Evolutionary conservation across 2,329 filamentous ascomycete genomes (phyloP).

Genomic region (Orbilia quercus): DNA sequence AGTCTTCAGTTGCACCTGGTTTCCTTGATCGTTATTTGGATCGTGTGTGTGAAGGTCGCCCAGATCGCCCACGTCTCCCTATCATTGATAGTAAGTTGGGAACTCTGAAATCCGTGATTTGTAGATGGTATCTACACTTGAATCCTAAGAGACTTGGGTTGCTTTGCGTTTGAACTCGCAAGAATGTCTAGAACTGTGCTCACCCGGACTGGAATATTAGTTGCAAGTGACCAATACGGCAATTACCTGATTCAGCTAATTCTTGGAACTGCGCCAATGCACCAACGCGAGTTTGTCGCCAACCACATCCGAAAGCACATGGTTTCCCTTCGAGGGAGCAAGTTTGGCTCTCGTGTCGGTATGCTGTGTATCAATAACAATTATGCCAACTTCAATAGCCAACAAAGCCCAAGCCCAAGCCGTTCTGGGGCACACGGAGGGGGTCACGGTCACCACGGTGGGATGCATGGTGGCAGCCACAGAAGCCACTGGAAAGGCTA

Average conservation of each 20-base stretch:
- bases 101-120: conserved; percentile 9
- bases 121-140: too few relatives aligned
- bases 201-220: too few relatives aligned
- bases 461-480: conserved; percentile 18
- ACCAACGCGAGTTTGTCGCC: conserved; percentile 92
- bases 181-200: too few relatives aligned
- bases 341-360: conserved; percentile 96
- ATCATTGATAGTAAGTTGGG: conserved; percentile 82
- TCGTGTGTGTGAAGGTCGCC: conserved; percentile 89
- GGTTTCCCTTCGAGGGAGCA: conserved; percentile 97
- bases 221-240: conserved; percentile 97
- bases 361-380: conserved; percentile 91
- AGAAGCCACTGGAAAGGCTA: conserved; percentile 51
- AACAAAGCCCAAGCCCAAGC: conserved; percentile 10
- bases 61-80: conserved; percentile 92
- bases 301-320: conserved; percentile 98
- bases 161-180: too few relatives aligned
- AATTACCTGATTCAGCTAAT: conserved; percentile 99
- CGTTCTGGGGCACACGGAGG: conserved; percentile 25
- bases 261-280: conserved; percentile 83
- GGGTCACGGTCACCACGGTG: conserved; percentile 38
- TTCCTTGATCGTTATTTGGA: conserved; percentile 93
- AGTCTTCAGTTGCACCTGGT: conserved; percentile 79
- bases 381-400: conserved; percentile 31
- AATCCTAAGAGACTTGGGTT: too few relatives aligned